A percentile compares a stretch with the other conserved stretches of the same genome.
phyloP scores from a whole-genome alignment of 495 filamentous ascomycete species.

The Penicillium paxilli region DNA sequence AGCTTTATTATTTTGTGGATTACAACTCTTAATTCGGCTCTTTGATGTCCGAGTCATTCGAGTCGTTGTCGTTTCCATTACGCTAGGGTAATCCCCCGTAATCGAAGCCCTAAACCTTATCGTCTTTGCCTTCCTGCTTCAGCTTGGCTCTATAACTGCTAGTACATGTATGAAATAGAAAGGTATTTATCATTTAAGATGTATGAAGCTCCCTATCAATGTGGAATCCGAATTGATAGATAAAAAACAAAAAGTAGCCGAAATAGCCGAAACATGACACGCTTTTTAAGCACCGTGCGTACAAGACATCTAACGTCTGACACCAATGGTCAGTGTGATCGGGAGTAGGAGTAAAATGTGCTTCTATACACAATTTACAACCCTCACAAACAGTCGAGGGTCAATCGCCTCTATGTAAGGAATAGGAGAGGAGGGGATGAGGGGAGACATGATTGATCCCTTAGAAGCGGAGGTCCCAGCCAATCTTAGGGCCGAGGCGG shows the following conservation, averaged over 20 bases:
- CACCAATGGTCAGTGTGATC: background rate
- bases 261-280: background rate
- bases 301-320: background rate
- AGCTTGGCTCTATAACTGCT: too few species aligned
- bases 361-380: background rate
- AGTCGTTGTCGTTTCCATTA: too few species aligned
- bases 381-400: background rate
- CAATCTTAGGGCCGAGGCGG: constrained; percentile 80
- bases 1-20: too few species aligned
- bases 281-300: constrained; percentile 1
- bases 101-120: too few species aligned
- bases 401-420: background rate
- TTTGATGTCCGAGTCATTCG: too few species aligned
- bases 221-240: too few species aligned
- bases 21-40: too few species aligned
- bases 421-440: background rate
- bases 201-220: too few species aligned
- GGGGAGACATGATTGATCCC: background rate
- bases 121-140: too few species aligned
- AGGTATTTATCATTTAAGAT: too few species aligned
- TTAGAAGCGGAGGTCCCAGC: constrained; percentile 83
- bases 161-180: too few species aligned
- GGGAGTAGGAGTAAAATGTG: background rate
- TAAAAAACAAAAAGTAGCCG: background rate
- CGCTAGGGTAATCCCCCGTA: too few species aligned